phyloP scores from a whole-genome alignment of 2,329 filamentous ascomycete genomes.

The Aspergillus jensenii region DNA sequence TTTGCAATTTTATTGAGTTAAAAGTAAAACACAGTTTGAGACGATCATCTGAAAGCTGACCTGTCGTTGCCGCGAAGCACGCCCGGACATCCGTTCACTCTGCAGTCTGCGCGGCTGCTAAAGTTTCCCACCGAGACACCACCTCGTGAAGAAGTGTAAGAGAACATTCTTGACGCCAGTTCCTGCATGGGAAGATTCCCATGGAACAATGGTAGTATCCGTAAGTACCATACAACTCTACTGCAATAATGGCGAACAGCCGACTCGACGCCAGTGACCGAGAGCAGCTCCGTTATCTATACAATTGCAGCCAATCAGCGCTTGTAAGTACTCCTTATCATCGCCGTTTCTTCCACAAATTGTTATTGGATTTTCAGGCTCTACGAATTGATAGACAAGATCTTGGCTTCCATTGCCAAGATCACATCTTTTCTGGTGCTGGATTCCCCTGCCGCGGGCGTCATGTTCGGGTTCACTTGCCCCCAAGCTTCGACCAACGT shows the following conservation, averaged over 20 bases:
- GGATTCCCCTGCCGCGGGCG: too few relatives aligned
- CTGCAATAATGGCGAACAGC: neutral
- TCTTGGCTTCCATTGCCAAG: neutral
- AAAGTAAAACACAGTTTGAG: neutral
- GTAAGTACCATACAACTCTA: neutral
- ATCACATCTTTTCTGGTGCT: neutral
- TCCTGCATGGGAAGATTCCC: neutral
- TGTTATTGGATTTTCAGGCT: slow-evolving; percentile 2
- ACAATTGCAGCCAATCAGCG: slow-evolving; percentile 26
- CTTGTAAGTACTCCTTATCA: slow-evolving; percentile 10
- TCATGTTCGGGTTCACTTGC: too few relatives aligned
- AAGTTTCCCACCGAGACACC: too few relatives aligned
- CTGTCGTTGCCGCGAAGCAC: too few relatives aligned
- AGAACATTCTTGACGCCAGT: too few relatives aligned
- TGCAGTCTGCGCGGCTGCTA: too few relatives aligned
- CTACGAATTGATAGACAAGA: slow-evolving; percentile 1
- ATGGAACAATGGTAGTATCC: neutral
- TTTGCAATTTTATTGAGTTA: neutral
- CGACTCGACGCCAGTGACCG: neutral
- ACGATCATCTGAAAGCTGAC: too few relatives aligned
- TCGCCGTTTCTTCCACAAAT: slow-evolving; percentile 13
- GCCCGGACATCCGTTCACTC: too few relatives aligned
- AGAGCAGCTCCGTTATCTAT: slow-evolving; percentile 7
- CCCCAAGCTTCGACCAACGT: too few relatives aligned
- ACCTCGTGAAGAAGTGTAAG: too few relatives aligned